Evolutionary conservation across 2,329 filamentous ascomycete genomes (phyloP).

Genomic region (Sporothrix humicola): DNA sequence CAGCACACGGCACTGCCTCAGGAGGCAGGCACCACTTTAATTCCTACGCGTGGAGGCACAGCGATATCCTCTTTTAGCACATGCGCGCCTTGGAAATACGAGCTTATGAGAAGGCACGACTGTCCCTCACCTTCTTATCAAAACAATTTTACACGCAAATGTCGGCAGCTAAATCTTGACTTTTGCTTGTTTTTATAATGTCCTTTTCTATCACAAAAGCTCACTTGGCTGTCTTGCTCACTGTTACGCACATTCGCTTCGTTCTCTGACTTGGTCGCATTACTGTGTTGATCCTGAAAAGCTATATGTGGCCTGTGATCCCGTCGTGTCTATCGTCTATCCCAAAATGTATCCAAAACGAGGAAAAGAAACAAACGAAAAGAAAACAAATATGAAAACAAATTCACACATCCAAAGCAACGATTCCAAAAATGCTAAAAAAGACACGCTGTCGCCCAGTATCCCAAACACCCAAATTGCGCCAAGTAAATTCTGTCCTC

Average conservation of each 20-base stretch:
- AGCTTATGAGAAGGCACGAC: background rate
- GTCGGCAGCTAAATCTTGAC: too few species aligned
- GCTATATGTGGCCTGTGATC: slow-evolving; percentile 3
- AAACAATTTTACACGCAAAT: too few species aligned
- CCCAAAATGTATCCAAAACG: slow-evolving; percentile 5
- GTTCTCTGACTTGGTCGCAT: slow-evolving; percentile 8
- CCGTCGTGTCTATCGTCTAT: slow-evolving; percentile 28
- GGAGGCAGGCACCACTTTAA: too few species aligned
- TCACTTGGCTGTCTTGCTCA: background rate
- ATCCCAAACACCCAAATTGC: slow-evolving; percentile 19
- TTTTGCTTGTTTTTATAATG: too few species aligned
- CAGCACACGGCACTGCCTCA: too few species aligned
- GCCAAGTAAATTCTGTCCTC: slow-evolving; percentile 6
- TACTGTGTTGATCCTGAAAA: background rate
- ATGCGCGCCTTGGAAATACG: background rate
- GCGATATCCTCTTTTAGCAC: too few species aligned
- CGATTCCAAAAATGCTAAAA: background rate
- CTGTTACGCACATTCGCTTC: background rate
- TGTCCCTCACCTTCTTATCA: background rate
- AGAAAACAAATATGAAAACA: background rate
- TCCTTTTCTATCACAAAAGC: background rate
- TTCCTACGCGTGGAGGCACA: too few species aligned
- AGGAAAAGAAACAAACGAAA: background rate
- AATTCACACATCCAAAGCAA: too few species aligned
- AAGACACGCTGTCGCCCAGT: background rate